phyloP scores from a whole-genome alignment of 148 eudicot genomes.

The Amaranthus cruentus region DNA sequence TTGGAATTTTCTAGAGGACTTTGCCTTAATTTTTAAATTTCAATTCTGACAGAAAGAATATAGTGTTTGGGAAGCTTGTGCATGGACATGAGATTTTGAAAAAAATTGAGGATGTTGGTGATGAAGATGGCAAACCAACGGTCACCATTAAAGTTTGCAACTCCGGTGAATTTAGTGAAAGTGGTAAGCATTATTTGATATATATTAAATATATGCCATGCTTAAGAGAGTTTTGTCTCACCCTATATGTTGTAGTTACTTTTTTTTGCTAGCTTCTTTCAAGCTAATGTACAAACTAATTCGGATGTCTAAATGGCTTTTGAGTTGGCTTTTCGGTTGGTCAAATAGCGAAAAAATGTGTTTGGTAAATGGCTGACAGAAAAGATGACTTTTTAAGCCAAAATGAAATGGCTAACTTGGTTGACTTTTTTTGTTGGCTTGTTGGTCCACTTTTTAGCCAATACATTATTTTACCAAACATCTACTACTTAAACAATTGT shows the following conservation, averaged over 20 bases:
- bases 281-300: too few relatives aligned
- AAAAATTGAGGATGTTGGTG: conserved; percentile 79
- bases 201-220: neutral
- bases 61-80: conserved; percentile 85
- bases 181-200: conserved; percentile 31
- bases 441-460: too few relatives aligned
- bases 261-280: neutral
- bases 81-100: conserved; percentile 66
- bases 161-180: conserved; percentile 66
- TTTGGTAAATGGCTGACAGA: too few relatives aligned
- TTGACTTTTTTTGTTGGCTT: too few relatives aligned
- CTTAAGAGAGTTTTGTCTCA: neutral
- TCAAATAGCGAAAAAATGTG: too few relatives aligned
- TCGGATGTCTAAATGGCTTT: too few relatives aligned
- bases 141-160: conserved; percentile 74
- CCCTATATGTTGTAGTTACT: neutral
- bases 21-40: neutral
- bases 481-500: too few relatives aligned
- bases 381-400: too few relatives aligned
- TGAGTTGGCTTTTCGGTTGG: too few relatives aligned
- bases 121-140: conserved; percentile 73
- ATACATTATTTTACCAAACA: too few relatives aligned
- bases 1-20: too few relatives aligned
- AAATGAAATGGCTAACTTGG: too few relatives aligned
- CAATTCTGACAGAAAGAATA: conserved; percentile 51